Evolutionary conservation across 2,329 filamentous ascomycete genomes (phyloP), one percentile per base, ranked within the genome.

Genomic region (Fonsecaea multimorphosa): DNA sequence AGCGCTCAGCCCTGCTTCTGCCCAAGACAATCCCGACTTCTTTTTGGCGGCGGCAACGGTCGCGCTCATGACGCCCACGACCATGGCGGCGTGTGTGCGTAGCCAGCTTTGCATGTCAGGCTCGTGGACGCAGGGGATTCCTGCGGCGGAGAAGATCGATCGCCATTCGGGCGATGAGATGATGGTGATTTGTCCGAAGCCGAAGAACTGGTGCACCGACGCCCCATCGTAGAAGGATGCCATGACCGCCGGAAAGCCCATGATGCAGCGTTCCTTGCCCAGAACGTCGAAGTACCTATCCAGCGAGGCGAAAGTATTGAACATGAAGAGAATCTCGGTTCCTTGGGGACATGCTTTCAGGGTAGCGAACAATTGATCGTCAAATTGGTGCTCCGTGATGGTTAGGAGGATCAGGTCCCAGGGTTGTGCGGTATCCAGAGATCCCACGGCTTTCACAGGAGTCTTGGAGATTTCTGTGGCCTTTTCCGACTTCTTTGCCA

Each of bases 71-170:
- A 58, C n/a, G 27, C 61, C 61, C 8, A 63, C 53, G 61, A 52
- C 61, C 16, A 63, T 16, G 54, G 29, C 61, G 61, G 61, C 61
- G 52, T 63, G 61, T 63, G 61, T 63, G 54, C 61, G 61, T 63
- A 63, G 54, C 61, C 61, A 63, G 61, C 61, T 63, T 24, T 63
- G 61, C 61, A 63, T 63, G 38, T 63, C 61, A 52, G 61, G 61
- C 61, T 63, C 40, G 54, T 63, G 53, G 38, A 63, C 61, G 52
- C 61, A 63, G 24, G 11, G 11, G 24, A 63, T 63, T 24, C 61
- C 61, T 58, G 61, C 61, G 8, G 61, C 11, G 40, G 61, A 63
- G 61, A 63, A 63, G 61, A 63, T 52, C 19, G 61, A 63, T 5
- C 60, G 60, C 59, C 59, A 62, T 56, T 62, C 49, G 59, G 51